phyloP scores from a whole-genome alignment of 345 rosid species.

The Gossypium thurberi region DNA sequence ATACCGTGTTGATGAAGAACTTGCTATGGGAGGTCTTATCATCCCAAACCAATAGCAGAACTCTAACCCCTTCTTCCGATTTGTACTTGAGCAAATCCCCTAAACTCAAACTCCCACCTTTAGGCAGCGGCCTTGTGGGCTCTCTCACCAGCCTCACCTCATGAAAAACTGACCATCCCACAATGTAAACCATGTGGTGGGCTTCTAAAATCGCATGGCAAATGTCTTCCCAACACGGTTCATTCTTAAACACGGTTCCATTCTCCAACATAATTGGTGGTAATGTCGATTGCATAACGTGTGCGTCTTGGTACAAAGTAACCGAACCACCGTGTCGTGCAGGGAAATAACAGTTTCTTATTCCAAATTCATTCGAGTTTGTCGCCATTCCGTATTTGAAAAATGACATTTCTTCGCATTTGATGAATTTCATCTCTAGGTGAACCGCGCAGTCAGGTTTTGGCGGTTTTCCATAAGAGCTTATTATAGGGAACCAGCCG shows the following conservation, averaged over 20 bases:
- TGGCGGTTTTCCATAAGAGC: background rate
- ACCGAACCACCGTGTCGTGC: slow-evolving; percentile 35
- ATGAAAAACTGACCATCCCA: slow-evolving; percentile 85
- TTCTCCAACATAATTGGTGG: background rate
- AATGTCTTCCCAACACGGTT: slow-evolving; percentile 81
- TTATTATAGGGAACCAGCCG: background rate
- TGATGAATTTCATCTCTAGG: background rate
- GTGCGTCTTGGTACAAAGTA: slow-evolving; percentile 21
- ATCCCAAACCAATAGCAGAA: slow-evolving; percentile 80
- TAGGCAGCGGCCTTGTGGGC: slow-evolving; percentile 46
- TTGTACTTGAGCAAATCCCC: slow-evolving; percentile 77
- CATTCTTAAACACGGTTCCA: background rate
- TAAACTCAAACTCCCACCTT: slow-evolving; percentile 53
- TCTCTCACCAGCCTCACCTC: slow-evolving; percentile 69
- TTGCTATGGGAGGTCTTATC: slow-evolving; percentile 80
- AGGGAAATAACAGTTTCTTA: background rate
- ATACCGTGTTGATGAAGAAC: slow-evolving; percentile 28
- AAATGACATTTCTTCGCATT: background rate
- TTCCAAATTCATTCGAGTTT: background rate
- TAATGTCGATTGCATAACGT: background rate
- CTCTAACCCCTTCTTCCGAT: slow-evolving; percentile 82
- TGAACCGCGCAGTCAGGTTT: background rate
- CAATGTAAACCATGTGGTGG: slow-evolving; percentile 70
- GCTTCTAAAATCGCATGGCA: slow-evolving; percentile 81
- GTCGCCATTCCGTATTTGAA: background rate